phyloP scores from a whole-genome alignment of 495 filamentous ascomycete species.

The Recurvomyces mirabilis region DNA sequence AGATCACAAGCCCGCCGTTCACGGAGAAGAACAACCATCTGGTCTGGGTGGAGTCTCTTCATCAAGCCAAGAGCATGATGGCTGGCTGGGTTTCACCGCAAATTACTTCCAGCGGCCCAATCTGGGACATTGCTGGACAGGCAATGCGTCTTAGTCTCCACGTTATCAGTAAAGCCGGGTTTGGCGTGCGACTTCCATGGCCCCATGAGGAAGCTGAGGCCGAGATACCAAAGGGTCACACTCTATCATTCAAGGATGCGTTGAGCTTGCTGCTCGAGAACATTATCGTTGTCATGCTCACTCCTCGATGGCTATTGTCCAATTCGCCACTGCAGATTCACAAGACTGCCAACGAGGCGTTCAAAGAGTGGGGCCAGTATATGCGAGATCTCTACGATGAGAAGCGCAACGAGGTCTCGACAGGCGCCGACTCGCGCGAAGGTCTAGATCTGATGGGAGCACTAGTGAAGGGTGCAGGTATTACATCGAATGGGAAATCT shows the following conservation, averaged over 20 bases:
- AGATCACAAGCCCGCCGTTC: constrained; percentile 56
- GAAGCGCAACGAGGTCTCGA: constrained; percentile 37
- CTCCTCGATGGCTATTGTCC: constrained; percentile 37
- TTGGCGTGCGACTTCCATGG: constrained; percentile 36
- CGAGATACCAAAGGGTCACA: constrained; percentile 38
- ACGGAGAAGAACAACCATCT: constrained; percentile 59
- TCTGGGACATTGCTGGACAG: constrained; percentile 44
- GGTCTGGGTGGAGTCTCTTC: constrained; percentile 50
- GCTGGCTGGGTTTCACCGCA: constrained; percentile 36
- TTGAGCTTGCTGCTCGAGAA: constrained; percentile 41
- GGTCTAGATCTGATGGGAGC: constrained; percentile 57
- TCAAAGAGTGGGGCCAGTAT: constrained; percentile 51
- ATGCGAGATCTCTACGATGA: constrained; percentile 50
- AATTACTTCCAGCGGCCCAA: constrained; percentile 32
- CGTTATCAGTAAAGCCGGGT: constrained; percentile 57
- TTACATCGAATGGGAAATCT: constrained; percentile 18
- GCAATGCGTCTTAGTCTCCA: constrained; percentile 53
- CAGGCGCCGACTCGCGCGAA: constrained; percentile 35
- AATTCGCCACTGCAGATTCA: constrained; percentile 42
- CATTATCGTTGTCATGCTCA: constrained; percentile 42
- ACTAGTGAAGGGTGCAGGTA: constrained; percentile 29
- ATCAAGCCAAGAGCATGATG: constrained; percentile 47
- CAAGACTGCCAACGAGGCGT: constrained; percentile 36
- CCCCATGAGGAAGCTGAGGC: constrained; percentile 18
- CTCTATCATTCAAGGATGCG: constrained; percentile 48